Evolutionary conservation across 1,284 basidiomycete genomes (phyloP).

Genomic region (Marasmius fiardii): DNA sequence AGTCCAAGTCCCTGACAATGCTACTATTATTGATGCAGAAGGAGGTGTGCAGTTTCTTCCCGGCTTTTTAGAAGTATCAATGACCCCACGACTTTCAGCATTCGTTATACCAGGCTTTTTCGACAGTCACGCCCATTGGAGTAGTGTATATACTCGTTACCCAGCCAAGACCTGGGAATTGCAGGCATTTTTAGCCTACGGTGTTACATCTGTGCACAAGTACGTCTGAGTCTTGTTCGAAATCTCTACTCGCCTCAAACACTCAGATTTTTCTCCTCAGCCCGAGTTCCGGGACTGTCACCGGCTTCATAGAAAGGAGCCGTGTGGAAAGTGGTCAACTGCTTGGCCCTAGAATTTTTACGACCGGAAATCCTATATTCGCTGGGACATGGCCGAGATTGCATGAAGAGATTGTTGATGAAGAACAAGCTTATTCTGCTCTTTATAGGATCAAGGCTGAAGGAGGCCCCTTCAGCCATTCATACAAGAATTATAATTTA

Average conservation of each 20-base stretch:
- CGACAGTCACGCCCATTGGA: constrained; percentile 74
- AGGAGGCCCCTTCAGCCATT: constrained; percentile 63
- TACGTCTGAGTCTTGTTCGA: constrained; percentile 26
- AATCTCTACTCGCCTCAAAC: background rate
- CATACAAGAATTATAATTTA: constrained; percentile 75
- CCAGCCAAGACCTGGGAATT: constrained; percentile 71
- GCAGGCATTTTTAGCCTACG: constrained; percentile 71
- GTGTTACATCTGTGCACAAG: constrained; percentile 78
- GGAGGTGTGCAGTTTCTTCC: constrained; percentile 44
- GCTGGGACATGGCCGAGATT: constrained; percentile 47
- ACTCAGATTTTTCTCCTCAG: constrained; percentile 29
- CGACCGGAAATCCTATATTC: constrained; percentile 64
- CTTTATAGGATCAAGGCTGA: constrained; percentile 66
- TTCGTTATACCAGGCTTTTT: constrained; percentile 69
- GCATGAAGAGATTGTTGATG: constrained; percentile 63
- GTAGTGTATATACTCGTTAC: constrained; percentile 44
- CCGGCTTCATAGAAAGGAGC: constrained; percentile 59
- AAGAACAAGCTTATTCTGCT: constrained; percentile 60
- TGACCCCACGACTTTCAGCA: constrained; percentile 34
- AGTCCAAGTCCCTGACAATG: constrained; percentile 37
- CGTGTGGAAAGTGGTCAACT: constrained; percentile 65
- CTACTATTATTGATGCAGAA: constrained; percentile 51
- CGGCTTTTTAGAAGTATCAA: background rate
- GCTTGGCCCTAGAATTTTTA: constrained; percentile 67
- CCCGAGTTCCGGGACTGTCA: constrained; percentile 60